Base-by-base conservation (phyloP, 164 flowering plant species). In the Chimonanthus praecox region DNA sequence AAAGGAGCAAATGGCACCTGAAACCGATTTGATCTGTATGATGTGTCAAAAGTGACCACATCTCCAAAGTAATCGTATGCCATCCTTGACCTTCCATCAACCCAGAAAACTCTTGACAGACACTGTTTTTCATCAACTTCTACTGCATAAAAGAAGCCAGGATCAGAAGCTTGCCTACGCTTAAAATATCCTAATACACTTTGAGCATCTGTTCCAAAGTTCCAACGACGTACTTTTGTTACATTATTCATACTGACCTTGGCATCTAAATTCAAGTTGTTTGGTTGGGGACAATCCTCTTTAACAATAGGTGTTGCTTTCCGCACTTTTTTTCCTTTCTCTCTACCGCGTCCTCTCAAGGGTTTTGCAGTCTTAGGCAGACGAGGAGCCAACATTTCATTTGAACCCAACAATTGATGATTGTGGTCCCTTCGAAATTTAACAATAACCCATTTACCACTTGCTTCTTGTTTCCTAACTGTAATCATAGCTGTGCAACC, bases 1-100 rank as follows among this genome's bases (percentile, higher is more conserved):
- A 94, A 92, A 9, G 94, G 92, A 65, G 88, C 97, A 84, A 90
- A 92, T n/a, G 97, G 96, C 79, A 92, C 74, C 43, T 89, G 83
- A 48, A 87, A 92, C 75, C 90, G 82, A 75, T 94, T 90, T 11
- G 92, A 86, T 80, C 92, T 79, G 81, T 87, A 92, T 47, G 94
- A 87, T 0, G 94, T 89, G 76, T 94, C 97, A 74, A 94, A 89
- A 15, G 89, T 87, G 58, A 94, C 89, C 47, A 95, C 91, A 75
- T 94, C 98, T 47, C 97, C 93, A 79, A 94, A 94, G 74, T 84
- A 84, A 70, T 80, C 74, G 71, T 89, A 94, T 68, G 91, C 87
- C 54, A 48, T 67, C 78, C 88, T 85, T 4, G 94, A 84, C 80
- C 83, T 87, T 5, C 84, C 80, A 77, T 94, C 94, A 62, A 88